Evolutionary conservation across 1,284 basidiomycete species (phyloP).

Genomic region (Leccinum pallidistipes): DNA sequence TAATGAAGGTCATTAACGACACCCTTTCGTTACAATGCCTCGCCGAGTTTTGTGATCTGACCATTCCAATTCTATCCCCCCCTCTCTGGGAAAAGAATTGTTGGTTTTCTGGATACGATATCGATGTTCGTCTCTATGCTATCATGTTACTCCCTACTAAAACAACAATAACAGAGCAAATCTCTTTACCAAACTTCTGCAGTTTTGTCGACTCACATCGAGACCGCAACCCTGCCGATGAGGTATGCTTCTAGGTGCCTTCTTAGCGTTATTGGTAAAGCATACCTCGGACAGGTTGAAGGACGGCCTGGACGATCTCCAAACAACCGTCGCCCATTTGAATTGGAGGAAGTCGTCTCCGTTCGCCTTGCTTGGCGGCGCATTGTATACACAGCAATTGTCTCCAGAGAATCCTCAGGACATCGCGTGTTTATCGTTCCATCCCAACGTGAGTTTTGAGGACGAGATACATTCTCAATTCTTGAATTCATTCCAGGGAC

Average conservation of each 20-base stretch:
- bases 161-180: slow-evolving; percentile 35
- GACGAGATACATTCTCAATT: neutral
- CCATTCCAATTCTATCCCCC: slow-evolving; percentile 56
- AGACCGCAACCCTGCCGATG: slow-evolving; percentile 62
- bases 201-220: slow-evolving; percentile 65
- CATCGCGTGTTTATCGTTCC: slow-evolving; percentile 49
- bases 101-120: slow-evolving; percentile 45
- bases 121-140: slow-evolving; percentile 37
- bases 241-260: slow-evolving; percentile 43
- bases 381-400: slow-evolving; percentile 43
- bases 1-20: slow-evolving; percentile 53
- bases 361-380: slow-evolving; percentile 59
- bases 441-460: slow-evolving; percentile 15
- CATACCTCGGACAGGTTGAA: slow-evolving; percentile 38
- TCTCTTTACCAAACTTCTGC: slow-evolving; percentile 60
- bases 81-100: slow-evolving; percentile 36
- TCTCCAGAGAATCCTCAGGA: slow-evolving; percentile 29
- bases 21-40: slow-evolving; percentile 55
- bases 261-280: neutral
- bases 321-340: slow-evolving; percentile 48
- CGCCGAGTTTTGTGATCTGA: slow-evolving; percentile 53
- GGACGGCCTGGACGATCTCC: slow-evolving; percentile 42
- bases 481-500: slow-evolving; percentile 14
- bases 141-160: slow-evolving; percentile 3
- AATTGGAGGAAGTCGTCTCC: slow-evolving; percentile 55